phyloP scores from a whole-genome alignment of 768 basidiomycete species.

The Tricholoma matsutake region DNA sequence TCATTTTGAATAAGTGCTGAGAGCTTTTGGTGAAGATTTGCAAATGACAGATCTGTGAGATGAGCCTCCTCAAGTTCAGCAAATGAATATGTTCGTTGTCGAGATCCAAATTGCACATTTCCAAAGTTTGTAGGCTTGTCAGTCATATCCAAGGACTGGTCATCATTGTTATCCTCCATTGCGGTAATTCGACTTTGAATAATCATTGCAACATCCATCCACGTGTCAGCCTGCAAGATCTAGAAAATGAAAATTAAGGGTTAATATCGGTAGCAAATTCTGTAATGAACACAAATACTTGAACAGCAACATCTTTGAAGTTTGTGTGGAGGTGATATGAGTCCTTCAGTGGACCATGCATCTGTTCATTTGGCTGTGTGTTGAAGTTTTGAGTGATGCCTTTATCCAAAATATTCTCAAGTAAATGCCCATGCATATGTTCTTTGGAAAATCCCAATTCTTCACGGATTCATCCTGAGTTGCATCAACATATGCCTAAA shows the following conservation, averaged over 20 bases:
- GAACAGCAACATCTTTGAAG: constrained; percentile 29
- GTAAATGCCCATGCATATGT: constrained; percentile 29
- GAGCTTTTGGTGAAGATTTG: not conserved
- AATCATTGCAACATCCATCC: not conserved
- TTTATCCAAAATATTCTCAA: constrained; percentile 28
- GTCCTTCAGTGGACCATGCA: constrained; percentile 28
- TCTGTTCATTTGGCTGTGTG: constrained; percentile 31
- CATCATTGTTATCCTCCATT: not conserved
- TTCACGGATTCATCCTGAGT: constrained; percentile 12
- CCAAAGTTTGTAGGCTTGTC: not conserved
- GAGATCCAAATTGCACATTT: not conserved
- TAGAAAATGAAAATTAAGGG: not conserved
- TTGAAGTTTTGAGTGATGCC: constrained; percentile 28
- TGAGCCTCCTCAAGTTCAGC: not conserved
- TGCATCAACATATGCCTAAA: not conserved
- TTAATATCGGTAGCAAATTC: not conserved
- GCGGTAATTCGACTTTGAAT: not conserved
- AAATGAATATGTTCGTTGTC: not conserved
- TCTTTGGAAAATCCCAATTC: constrained; percentile 35
- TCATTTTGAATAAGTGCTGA: not conserved
- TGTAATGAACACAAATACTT: constrained; percentile 18
- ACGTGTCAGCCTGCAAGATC: not conserved
- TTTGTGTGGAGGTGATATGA: constrained; percentile 28
- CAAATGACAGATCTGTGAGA: not conserved
- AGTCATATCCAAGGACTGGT: not conserved